A percentile compares a stretch with the other conserved stretches of the same genome.
Evolutionary conservation across 2,329 filamentous ascomycete genomes (phyloP).

Genomic region (Diaporthe sp.): DNA sequence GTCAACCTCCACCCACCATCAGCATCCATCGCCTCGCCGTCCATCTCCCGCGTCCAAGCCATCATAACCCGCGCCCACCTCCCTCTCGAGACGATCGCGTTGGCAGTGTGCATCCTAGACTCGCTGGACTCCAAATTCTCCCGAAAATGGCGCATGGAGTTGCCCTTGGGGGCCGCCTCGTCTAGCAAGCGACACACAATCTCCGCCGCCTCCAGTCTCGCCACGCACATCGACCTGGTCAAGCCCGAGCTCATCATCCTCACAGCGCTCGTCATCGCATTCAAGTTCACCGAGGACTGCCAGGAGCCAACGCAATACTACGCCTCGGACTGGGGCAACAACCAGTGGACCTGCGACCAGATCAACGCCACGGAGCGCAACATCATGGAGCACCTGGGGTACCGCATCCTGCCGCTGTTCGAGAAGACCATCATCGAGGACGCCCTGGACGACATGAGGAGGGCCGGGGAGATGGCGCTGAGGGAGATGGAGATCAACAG

Average conservation of each 20-base stretch:
- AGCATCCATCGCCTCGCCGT: conserved; percentile 71
- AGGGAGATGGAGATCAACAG: conserved; percentile 34
- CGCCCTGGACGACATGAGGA: conserved; percentile 74
- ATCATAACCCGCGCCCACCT: conserved; percentile 71
- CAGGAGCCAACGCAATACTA: conserved; percentile 69
- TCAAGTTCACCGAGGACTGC: conserved; percentile 75
- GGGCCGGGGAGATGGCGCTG: conserved; percentile 59
- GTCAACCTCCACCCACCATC: conserved; percentile 76
- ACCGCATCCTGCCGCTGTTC: conserved; percentile 73
- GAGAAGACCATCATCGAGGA: conserved; percentile 69
- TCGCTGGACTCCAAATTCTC: conserved; percentile 75
- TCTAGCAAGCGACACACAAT: conserved; percentile 64
- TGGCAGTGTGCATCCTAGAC: conserved; percentile 77
- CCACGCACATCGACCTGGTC: conserved; percentile 71
- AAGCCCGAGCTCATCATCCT: conserved; percentile 74
- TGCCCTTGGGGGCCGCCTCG: conserved; percentile 60
- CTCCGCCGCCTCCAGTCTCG: conserved; percentile 52
- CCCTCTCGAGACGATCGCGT: conserved; percentile 72
- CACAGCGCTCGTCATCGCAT: conserved; percentile 73
- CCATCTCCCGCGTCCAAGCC: conserved; percentile 70
- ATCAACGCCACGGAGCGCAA: conserved; percentile 75
- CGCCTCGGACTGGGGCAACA: conserved; percentile 65
- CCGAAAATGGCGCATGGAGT: conserved; percentile 72
- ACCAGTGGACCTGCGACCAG: conserved; percentile 72
- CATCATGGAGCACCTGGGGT: conserved; percentile 75